Conservation (phyloP, 371 early-diverging fungal genomes). For the Apophysomyces elegans region DNA sequence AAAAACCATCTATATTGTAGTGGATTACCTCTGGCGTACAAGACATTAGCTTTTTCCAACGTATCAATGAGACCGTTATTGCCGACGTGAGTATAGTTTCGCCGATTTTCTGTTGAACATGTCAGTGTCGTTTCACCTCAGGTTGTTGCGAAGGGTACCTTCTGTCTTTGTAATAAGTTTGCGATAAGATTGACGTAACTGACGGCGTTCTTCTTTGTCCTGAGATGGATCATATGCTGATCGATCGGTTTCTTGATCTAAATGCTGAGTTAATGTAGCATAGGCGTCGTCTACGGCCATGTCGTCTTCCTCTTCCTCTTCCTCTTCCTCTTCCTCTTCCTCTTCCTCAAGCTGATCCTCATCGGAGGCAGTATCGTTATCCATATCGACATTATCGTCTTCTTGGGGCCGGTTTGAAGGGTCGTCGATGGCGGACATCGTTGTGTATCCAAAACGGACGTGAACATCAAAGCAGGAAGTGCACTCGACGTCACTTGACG, state of each 20-base stretch:
- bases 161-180: conserved; percentile 52
- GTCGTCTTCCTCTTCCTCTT: conserved; percentile 14
- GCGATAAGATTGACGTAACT: conserved; percentile 53
- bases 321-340: conserved; percentile 13
- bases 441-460: too few relatives aligned
- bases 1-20: neutral
- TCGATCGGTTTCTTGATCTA: conserved; percentile 29
- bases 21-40: conserved; percentile 50
- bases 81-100: conserved; percentile 54
- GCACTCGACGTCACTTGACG: conserved; percentile 6
- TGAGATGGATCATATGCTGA: conserved; percentile 46
- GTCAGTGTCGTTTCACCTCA: neutral
- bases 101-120: conserved; percentile 37
- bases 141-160: conserved; percentile 27
- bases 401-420: neutral
- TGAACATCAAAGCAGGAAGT: neutral
- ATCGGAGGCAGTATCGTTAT: neutral
- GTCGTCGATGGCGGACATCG: neutral
- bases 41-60: conserved; percentile 58
- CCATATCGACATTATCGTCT: neutral
- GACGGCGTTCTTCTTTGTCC: conserved; percentile 54
- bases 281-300: conserved; percentile 13
- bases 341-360: conserved; percentile 14
- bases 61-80: conserved; percentile 51
- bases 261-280: conserved; percentile 15